Percentiles rank a stretch among this genome's conserved stretches.
phyloP scores from a whole-genome alignment of 208 protist genomes.

The Tritrichomonas musculus region DNA sequence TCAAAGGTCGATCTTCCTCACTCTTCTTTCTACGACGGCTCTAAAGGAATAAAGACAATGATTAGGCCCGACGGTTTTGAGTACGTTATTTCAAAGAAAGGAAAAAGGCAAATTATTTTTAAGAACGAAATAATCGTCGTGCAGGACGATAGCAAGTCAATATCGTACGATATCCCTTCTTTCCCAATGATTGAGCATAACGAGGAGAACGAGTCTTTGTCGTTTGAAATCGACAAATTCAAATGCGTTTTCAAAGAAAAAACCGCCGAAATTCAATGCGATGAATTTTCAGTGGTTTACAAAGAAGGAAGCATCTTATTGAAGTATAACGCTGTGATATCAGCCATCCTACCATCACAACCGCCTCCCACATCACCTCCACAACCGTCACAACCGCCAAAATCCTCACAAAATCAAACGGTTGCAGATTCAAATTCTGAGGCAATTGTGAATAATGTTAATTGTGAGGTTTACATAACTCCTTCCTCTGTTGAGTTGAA shows the following conservation, averaged over 20 bases:
- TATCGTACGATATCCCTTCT: not conserved
- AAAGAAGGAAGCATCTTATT: not conserved
- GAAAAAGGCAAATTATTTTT: not conserved
- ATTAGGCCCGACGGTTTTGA: not conserved
- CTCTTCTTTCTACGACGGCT: not conserved
- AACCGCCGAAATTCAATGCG: not conserved
- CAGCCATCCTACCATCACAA: too few species aligned
- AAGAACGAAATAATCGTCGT: not conserved
- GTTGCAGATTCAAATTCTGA: too few species aligned
- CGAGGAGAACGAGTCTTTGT: not conserved
- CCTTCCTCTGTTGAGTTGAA: not conserved
- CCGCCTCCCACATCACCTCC: too few species aligned
- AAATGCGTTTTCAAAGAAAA: not conserved
- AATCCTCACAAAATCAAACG: too few species aligned
- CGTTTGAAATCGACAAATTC: not conserved
- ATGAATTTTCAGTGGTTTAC: not conserved
- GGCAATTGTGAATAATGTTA: too few species aligned
- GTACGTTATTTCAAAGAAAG: not conserved
- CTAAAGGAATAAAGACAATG: too few species aligned
- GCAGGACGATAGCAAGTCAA: not conserved
- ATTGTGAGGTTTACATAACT: not conserved
- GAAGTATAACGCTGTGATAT: too few species aligned
- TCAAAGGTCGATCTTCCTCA: not conserved
- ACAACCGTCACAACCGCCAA: too few species aligned
- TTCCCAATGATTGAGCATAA: not conserved